phyloP scores from a whole-genome alignment of 2,329 filamentous ascomycete genomes.

The Fusarium compactum region DNA sequence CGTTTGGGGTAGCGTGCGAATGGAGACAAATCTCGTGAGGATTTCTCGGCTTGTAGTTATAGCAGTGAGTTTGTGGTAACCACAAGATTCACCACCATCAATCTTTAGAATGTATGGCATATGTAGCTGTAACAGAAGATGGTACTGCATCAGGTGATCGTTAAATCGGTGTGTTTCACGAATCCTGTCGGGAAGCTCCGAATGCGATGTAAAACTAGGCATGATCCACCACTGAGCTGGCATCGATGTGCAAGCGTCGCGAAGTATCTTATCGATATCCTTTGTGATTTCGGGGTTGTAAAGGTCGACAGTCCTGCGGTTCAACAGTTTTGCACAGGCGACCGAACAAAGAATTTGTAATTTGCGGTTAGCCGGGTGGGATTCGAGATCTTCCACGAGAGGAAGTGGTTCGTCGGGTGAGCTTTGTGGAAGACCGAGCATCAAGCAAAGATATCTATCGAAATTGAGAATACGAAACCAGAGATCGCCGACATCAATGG shows the following conservation, averaged over 20 bases:
- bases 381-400: constrained; percentile 43
- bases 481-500: constrained; percentile 52
- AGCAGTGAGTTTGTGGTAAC: constrained; percentile 60
- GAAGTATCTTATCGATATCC: constrained; percentile 61
- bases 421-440: constrained; percentile 60
- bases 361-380: constrained; percentile 54
- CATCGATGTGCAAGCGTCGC: constrained; percentile 56
- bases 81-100: constrained; percentile 52
- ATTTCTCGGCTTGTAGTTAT: constrained; percentile 63
- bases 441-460: constrained; percentile 62
- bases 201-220: constrained; percentile 38
- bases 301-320: constrained; percentile 55
- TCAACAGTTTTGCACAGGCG: constrained; percentile 59
- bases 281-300: constrained; percentile 51
- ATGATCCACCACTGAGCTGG: constrained; percentile 62
- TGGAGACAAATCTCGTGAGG: constrained; percentile 59
- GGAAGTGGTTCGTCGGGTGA: constrained; percentile 55
- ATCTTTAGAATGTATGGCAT: constrained; percentile 64
- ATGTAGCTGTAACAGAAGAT: constrained; percentile 64
- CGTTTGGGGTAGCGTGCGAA: constrained; percentile 56
- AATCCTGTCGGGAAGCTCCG: constrained; percentile 33
- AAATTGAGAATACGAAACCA: constrained; percentile 61
- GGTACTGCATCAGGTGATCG: constrained; percentile 63
- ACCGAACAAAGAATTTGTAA: constrained; percentile 60
- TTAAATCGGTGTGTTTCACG: constrained; percentile 53